A percentile compares a stretch with the other conserved stretches of the same genome.
Evolutionary conservation across 176 grass and related monocot genomes (phyloP).

Genomic region (Urochloa ruziziensis): DNA sequence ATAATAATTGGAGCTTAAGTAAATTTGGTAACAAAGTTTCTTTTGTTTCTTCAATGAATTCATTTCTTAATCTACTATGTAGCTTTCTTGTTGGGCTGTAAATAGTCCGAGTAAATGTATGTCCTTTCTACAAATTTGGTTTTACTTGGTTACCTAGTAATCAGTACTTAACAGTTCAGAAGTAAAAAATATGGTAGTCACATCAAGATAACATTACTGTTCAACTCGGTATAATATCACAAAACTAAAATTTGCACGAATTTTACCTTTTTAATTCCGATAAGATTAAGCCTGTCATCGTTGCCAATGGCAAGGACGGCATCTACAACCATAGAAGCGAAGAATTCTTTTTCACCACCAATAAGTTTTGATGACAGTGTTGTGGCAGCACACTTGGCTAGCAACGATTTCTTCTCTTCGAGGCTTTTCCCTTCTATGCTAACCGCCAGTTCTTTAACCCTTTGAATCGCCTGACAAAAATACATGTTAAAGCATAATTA

Average conservation of each 20-base stretch:
- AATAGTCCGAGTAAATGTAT: no score
- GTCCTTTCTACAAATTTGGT: not conserved
- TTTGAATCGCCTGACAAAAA: slow-evolving; percentile 67
- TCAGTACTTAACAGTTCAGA: not conserved
- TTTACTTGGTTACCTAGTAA: not conserved
- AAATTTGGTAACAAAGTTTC: no score
- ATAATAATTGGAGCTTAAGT: no score
- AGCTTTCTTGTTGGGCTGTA: no score
- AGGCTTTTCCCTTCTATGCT: slow-evolving; percentile 98
- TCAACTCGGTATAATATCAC: not conserved
- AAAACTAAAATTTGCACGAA: not conserved
- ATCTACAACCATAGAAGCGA: slow-evolving; percentile 92
- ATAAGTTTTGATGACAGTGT: slow-evolving; percentile 95
- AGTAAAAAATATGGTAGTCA: not conserved
- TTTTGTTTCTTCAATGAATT: no score
- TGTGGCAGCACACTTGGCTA: slow-evolving; percentile 89
- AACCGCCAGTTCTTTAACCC: slow-evolving; percentile 83
- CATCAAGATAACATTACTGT: not conserved
- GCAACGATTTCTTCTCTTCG: slow-evolving; percentile 84
- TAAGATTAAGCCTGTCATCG: slow-evolving; percentile 88
- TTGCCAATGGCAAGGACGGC: slow-evolving; percentile 84
- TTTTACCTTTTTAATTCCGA: slow-evolving; percentile 90
- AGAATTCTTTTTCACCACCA: slow-evolving; percentile 93
- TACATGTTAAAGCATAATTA: slow-evolving; percentile 1
- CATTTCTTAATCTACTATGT: no score